Evolutionary conservation across 2,329 filamentous ascomycete genomes (phyloP).

Genomic region (Helotiales sp.): DNA sequence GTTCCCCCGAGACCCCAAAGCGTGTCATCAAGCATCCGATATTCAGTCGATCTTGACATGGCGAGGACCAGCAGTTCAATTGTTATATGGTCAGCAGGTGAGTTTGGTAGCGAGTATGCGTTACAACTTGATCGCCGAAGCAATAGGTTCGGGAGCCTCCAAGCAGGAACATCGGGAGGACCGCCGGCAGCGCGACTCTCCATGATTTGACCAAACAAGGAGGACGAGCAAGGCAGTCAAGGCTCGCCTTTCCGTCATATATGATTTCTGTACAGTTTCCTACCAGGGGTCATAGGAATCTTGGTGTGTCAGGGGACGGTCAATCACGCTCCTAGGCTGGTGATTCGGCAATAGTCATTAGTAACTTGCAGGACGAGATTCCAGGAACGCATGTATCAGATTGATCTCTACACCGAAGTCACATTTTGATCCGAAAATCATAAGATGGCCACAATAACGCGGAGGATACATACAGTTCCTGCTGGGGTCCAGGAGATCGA

Average conservation of each 20-base stretch:
- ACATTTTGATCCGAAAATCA: conserved; percentile 21
- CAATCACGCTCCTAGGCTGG: background rate
- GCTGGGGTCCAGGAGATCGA: background rate
- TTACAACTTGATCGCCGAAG: conserved; percentile 18
- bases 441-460: conserved; percentile 17
- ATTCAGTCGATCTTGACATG: background rate
- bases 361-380: conserved; percentile 24
- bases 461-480: background rate
- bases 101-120: conserved; percentile 12
- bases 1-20: conserved; percentile 18
- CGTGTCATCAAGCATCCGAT: conserved; percentile 6
- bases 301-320: conserved; percentile 9
- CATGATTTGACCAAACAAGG: conserved; percentile 20
- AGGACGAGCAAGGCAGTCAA: conserved; percentile 4
- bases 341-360: conserved; percentile 13
- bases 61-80: conserved; percentile 6
- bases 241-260: conserved; percentile 17
- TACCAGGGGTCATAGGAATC: conserved; percentile 9
- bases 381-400: conserved; percentile 30
- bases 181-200: conserved; percentile 13
- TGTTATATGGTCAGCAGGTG: conserved; percentile 18
- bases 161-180: conserved; percentile 23
- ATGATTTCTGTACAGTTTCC: background rate
- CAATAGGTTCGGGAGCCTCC: conserved; percentile 14
- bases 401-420: conserved; percentile 22